A percentile compares a stretch with the other conserved stretches of the same genome.
Conservation (phyloP, 768 basidiomycete genomes). For the Boletus subparvulus region DNA sequence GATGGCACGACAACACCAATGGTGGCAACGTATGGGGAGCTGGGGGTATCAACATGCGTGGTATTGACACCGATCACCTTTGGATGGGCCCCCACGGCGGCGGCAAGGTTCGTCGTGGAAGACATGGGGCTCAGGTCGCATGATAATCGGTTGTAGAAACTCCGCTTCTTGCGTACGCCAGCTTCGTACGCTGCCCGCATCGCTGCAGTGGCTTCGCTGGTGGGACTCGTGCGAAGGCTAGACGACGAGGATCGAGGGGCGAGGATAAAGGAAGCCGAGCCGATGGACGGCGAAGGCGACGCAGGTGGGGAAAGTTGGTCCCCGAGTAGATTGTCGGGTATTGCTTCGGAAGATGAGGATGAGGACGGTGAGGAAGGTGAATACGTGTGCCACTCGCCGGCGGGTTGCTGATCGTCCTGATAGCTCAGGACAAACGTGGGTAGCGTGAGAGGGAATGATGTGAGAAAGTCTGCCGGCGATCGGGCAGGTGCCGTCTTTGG, state of each 20-base stretch:
- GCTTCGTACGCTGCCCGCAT: conserved; percentile 35
- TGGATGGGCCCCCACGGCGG: conserved; percentile 8
- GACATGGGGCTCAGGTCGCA: conserved; percentile 30
- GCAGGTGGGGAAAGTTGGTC: conserved; percentile 27
- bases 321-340: conserved; percentile 19
- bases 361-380: conserved; percentile 32
- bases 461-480: conserved; percentile 45
- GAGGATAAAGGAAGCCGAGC: conserved; percentile 27
- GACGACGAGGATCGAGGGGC: conserved; percentile 31
- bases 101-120: conserved; percentile 20
- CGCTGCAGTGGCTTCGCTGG: conserved; percentile 22
- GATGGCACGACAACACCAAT: conserved; percentile 8
- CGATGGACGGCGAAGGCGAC: conserved; percentile 30
- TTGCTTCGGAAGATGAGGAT: conserved; percentile 30
- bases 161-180: conserved; percentile 35
- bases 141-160: conserved; percentile 30
- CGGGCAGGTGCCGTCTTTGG: conserved; percentile 27
- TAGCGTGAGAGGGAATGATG: conserved; percentile 57
- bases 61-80: conserved; percentile 17
- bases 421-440: conserved; percentile 39
- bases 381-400: conserved; percentile 28
- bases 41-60: conserved; percentile 4
- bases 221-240: conserved; percentile 22
- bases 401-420: conserved; percentile 26
- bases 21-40: not conserved